Evolutionary conservation across 1,139 yeast genomes (phyloP).

Genomic region (Pichia inconspicua): DNA sequence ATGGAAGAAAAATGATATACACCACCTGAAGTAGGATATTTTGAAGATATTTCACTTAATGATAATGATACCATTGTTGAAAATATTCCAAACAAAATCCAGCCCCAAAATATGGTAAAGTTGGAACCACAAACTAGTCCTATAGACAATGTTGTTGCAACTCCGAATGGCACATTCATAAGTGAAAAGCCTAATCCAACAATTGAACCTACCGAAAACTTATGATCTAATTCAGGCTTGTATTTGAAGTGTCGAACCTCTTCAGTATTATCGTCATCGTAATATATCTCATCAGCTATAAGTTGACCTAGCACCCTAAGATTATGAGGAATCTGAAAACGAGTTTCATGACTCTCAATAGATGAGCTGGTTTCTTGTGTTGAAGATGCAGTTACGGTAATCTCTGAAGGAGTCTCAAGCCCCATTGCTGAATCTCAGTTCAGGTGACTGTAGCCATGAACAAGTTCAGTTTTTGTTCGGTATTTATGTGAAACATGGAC

Average conservation of each 20-base stretch:
- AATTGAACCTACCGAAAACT: conserved; percentile 57
- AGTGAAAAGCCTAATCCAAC: conserved; percentile 68
- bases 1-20: conserved; percentile 72
- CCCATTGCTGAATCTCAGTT: neutral
- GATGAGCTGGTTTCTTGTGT: neutral
- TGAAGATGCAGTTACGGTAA: neutral
- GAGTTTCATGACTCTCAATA: neutral
- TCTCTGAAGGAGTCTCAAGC: neutral
- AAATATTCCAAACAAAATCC: conserved; percentile 55
- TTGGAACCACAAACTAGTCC: conserved; percentile 68
- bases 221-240: conserved; percentile 59
- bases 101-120: conserved; percentile 63
- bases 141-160: conserved; percentile 62
- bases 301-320: conserved; percentile 17
- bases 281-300: conserved; percentile 24
- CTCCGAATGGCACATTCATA: conserved; percentile 74
- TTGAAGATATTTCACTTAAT: conserved; percentile 63
- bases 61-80: conserved; percentile 58
- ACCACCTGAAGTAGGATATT: conserved; percentile 68
- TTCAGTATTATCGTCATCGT: conserved; percentile 43
- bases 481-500: no score
- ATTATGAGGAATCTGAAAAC: conserved; percentile 12
- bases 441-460: neutral
- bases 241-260: conserved; percentile 63
- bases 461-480: no score